phyloP scores from a whole-genome alignment of 371 early-diverging fungal genomes.

The Pancytospora philotis region DNA sequence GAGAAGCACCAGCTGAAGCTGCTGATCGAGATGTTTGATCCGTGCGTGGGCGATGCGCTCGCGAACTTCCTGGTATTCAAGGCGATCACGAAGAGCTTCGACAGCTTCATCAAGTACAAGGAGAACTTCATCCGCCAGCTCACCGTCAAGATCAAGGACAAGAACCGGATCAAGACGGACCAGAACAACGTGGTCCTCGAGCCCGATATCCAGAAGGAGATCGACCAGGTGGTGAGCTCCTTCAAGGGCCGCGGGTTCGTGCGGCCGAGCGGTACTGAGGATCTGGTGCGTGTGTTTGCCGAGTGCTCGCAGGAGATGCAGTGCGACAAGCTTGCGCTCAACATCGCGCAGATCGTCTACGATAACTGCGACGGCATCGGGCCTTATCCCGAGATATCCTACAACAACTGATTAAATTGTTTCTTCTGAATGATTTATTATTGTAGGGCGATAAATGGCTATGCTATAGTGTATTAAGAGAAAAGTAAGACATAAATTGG shows the following conservation, averaged over 20 bases:
- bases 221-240: conserved; percentile 68
- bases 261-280: conserved; percentile 97
- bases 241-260: conserved; percentile 41
- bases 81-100: conserved; percentile 66
- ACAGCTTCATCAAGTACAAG: conserved; percentile 26
- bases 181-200: conserved; percentile 77
- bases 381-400: conserved; percentile 3
- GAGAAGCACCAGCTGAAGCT: conserved; percentile 3
- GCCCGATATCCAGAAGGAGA: conserved; percentile 72
- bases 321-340: conserved; percentile 11
- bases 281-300: conserved; percentile 91
- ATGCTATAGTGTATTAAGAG: too few species aligned
- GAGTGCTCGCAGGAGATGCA: conserved; percentile 28
- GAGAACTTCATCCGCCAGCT: conserved; percentile 64
- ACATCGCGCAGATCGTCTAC: conserved; percentile 9
- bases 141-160: conserved; percentile 72
- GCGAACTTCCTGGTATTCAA: conserved; percentile 88
- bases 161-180: conserved; percentile 63
- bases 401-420: not conserved
- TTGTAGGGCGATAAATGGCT: too few species aligned
- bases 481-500: too few species aligned
- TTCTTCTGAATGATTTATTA: too few species aligned
- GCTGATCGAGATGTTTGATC: conserved; percentile 45
- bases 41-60: conserved; percentile 84
- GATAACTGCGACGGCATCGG: conserved; percentile 7